A percentile compares a stretch with the other conserved stretches of the same genome.
phyloP scores from a whole-genome alignment of 768 basidiomycete genomes.

The Leccinum variicolor region DNA sequence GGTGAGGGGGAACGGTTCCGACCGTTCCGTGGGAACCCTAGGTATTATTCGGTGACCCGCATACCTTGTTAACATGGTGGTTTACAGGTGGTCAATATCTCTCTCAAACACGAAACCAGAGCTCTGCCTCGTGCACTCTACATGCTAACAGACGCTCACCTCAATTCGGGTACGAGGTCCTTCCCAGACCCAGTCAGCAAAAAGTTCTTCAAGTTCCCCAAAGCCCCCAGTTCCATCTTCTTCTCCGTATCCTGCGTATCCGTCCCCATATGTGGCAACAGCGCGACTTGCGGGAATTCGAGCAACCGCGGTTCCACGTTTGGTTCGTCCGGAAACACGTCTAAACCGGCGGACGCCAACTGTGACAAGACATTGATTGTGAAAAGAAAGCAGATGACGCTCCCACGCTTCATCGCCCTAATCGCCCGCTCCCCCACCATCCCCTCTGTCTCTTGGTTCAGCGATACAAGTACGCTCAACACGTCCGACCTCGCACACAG shows the following conservation, averaged over 20 bases:
- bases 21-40: too few species aligned
- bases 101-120: background rate
- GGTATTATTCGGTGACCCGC: too few species aligned
- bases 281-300: constrained; percentile 72
- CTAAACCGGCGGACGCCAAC: constrained; percentile 56
- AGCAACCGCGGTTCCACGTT: constrained; percentile 73
- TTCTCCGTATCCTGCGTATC: constrained; percentile 75
- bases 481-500: constrained; percentile 76
- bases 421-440: constrained; percentile 76
- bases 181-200: background rate
- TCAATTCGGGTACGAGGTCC: background rate
- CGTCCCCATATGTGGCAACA: constrained; percentile 93
- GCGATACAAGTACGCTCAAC: constrained; percentile 82
- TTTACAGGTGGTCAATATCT: too few species aligned
- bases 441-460: constrained; percentile 59
- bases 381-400: constrained; percentile 46
- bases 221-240: constrained; percentile 79
- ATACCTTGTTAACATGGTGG: too few species aligned
- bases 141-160: background rate
- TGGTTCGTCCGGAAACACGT: constrained; percentile 86
- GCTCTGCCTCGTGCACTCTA: background rate
- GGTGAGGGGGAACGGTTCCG: too few species aligned
- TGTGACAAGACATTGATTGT: background rate
- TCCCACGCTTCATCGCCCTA: constrained; percentile 69
- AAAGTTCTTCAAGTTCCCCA: constrained; percentile 72